These are phyloP conservation scores for Melampsora americana DNA, from an alignment of 1,284 basidiomycete genomes.

Conservation along the genomic window DNA sequence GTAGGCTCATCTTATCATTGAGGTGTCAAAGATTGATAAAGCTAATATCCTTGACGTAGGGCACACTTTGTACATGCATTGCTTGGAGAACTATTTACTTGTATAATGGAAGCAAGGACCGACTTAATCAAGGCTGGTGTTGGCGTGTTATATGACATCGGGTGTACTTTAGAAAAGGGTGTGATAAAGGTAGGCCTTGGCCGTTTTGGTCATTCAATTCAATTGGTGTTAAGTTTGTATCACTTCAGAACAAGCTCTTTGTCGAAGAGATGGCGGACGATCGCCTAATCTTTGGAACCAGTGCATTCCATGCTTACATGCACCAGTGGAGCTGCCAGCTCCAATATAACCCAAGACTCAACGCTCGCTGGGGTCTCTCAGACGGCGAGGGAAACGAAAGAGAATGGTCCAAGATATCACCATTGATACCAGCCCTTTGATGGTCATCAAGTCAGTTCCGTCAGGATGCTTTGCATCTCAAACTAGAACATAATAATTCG, in stretches of 20 bases:
- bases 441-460: background rate
- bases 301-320: constrained; percentile 15
- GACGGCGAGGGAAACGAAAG: background rate
- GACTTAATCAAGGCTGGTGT: background rate
- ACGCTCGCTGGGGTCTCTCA: background rate
- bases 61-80: background rate
- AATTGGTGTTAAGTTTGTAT: background rate
- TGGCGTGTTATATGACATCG: constrained; percentile 14
- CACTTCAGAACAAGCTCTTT: background rate
- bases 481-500: too few relatives aligned
- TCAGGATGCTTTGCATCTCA: too few relatives aligned
- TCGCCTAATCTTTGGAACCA: constrained; percentile 3
- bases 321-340: constrained; percentile 25
- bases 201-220: background rate
- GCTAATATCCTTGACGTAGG: background rate
- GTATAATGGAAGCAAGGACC: background rate
- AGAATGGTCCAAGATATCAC: constrained; percentile 5
- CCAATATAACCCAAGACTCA: background rate
- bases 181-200: constrained; percentile 1
- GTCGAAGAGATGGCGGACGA: background rate
- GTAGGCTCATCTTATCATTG: background rate
- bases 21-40: too few relatives aligned
- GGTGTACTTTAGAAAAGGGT: constrained; percentile 10
- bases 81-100: too few relatives aligned
- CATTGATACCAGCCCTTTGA: too few relatives aligned